phyloP scores from a whole-genome alignment of 441 rosid genomes.

The Mallotus japonicus region DNA sequence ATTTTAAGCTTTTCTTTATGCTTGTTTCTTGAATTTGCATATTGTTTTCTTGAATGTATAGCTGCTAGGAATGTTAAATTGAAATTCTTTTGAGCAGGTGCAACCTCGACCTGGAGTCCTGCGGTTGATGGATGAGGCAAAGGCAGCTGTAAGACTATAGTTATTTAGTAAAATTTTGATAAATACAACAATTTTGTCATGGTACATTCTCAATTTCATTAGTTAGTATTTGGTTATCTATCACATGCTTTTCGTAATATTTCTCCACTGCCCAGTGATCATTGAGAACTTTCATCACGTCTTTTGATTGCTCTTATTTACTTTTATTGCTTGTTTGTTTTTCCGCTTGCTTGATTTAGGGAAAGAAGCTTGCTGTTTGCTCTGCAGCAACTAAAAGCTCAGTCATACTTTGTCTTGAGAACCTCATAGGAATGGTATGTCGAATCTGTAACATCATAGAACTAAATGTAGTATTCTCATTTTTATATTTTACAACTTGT shows the following conservation, averaged over 20 bases:
- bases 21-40: not conserved
- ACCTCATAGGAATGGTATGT: constrained; percentile 55
- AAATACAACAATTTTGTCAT: not conserved
- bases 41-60: not conserved
- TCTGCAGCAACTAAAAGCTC: constrained; percentile 99
- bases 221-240: not conserved
- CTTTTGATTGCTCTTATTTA: not conserved
- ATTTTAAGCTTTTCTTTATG: not conserved
- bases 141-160: constrained; percentile 63
- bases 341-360: constrained; percentile 39
- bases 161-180: not conserved
- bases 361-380: constrained; percentile 77
- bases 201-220: not conserved
- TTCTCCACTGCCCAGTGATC: not conserved
- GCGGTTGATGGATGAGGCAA: constrained; percentile 88
- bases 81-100: constrained; percentile 50
- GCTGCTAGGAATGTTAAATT: constrained; percentile 2
- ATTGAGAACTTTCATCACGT: not conserved
- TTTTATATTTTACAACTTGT: not conserved
- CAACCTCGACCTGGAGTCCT: constrained; percentile 86
- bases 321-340: not conserved
- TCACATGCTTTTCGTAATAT: not conserved
- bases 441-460: constrained; percentile 12
- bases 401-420: constrained; percentile 81
- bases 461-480: not conserved